Percentiles rank a stretch among this genome's conserved stretches.
phyloP scores from a whole-genome alignment of 768 basidiomycete genomes.

The Imleria badia region DNA sequence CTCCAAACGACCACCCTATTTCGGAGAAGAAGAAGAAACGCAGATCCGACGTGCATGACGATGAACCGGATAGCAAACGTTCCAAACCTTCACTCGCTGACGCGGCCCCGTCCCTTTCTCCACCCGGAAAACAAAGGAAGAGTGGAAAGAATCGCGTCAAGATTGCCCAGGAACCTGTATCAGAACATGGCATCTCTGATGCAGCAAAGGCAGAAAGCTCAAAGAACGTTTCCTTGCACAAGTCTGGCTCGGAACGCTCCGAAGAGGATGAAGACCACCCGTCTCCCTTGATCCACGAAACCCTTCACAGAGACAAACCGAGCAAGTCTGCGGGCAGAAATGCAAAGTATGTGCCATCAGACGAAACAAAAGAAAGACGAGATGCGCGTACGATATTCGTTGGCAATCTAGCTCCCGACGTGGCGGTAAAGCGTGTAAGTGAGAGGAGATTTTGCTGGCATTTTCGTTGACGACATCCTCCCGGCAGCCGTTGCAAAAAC shows the following conservation, averaged over 20 bases:
- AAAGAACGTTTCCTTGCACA: slow-evolving; percentile 10
- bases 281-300: slow-evolving; percentile 62
- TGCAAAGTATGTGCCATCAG: slow-evolving; percentile 54
- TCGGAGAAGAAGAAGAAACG: slow-evolving; percentile 14
- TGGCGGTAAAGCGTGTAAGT: slow-evolving; percentile 74
- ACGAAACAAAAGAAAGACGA: slow-evolving; percentile 71
- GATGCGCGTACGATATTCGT: slow-evolving; percentile 89
- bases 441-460: background rate
- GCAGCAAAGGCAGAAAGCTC: background rate
- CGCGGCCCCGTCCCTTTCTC: slow-evolving; percentile 21
- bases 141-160: slow-evolving; percentile 7
- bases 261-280: slow-evolving; percentile 35
- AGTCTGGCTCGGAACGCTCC: slow-evolving; percentile 31
- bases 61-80: slow-evolving; percentile 19
- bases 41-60: slow-evolving; percentile 12
- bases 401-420: slow-evolving; percentile 80
- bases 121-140: slow-evolving; percentile 13
- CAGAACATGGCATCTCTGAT: background rate
- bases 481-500: slow-evolving; percentile 67
- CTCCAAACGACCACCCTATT: background rate
- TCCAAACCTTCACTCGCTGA: slow-evolving; percentile 5
- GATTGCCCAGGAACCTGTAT: background rate
- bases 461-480: background rate
- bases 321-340: slow-evolving; percentile 31
- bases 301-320: slow-evolving; percentile 36